Base-by-base conservation (phyloP, 2,329 filamentous ascomycete species). In the Tolypocladium paradoxum region DNA sequence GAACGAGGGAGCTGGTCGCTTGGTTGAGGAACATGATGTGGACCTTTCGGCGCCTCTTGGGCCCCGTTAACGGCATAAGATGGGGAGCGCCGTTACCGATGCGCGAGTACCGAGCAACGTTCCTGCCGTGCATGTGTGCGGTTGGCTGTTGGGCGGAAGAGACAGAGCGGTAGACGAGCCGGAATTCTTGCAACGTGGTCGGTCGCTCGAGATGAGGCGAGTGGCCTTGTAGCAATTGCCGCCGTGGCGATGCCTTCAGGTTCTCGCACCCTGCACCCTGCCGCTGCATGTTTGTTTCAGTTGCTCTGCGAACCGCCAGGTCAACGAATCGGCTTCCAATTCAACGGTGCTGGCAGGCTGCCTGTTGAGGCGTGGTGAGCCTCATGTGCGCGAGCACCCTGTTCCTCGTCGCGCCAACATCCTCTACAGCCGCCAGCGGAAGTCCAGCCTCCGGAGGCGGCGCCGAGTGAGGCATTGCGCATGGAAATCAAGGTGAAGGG, bases 51-150 rank as follows among this genome's bases (percentile, higher is more conserved):
- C 43, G 43, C 27, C 43, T 33, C 18, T 33, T 38, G 8, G 24
- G 48, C 48, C 48, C 38, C 50, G 50, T 35, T 51, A 45, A 27
- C 38, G 22, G 18, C 50, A 49, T 49, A 37, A 37, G 34, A 49
- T 6, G 48, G 34, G 34, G 35, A 20, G 18, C 35, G n/a, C 48
- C 16, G 20, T n/a, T 24, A 14, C 34, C 33, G 24, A 35, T 24
- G 11, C 18, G 18, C 27, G 2, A n/a, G 27, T 33, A 11, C 18
- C 18, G 16, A 46, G 8, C 27, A 45, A 46, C 27, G 43, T 31
- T 6, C 43, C 43, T 45, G 40, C 40, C 16, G 14, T 45, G 24
- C 22, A 27, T 18, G 22, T 18, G 38, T 43, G 20, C 37, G 3
- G 22, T 11, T 16, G 12, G 16, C 16, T 29, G 14, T n/a, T 18